Evolutionary conservation across 345 rosid species (phyloP).

Genomic region (Anastatica hierochuntica): DNA sequence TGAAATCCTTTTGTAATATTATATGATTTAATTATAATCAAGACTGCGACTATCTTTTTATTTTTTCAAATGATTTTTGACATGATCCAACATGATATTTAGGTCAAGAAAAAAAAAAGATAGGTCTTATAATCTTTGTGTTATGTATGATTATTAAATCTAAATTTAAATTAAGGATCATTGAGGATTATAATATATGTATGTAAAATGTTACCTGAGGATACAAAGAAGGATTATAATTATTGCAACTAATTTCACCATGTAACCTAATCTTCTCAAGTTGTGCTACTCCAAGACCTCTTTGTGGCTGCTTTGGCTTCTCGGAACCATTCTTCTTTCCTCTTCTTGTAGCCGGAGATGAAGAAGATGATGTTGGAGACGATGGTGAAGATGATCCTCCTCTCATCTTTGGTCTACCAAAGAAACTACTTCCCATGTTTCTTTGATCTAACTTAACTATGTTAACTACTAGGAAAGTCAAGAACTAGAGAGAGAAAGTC

Average conservation of each 20-base stretch:
- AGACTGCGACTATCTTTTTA: background rate
- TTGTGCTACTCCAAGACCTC: conserved; percentile 98
- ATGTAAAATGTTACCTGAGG: conserved; percentile 41
- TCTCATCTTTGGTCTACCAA: conserved; percentile 56
- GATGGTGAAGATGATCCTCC: conserved; percentile 14
- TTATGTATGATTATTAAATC: too few species aligned
- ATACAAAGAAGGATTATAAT: conserved; percentile 34
- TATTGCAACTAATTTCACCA: conserved; percentile 39
- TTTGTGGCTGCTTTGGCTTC: conserved; percentile 88
- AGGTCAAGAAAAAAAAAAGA: background rate
- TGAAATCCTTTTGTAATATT: too few species aligned
- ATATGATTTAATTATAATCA: background rate
- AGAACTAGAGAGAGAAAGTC: conserved; percentile 18
- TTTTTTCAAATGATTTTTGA: too few species aligned
- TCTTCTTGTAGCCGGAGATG: conserved; percentile 54
- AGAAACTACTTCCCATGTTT: conserved; percentile 65
- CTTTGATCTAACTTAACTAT: background rate
- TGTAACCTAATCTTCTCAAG: conserved; percentile 83
- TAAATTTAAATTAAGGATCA: too few species aligned
- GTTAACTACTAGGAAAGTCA: background rate
- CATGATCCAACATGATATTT: too few species aligned
- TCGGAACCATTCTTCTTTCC: conserved; percentile 64
- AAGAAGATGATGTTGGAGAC: conserved; percentile 24
- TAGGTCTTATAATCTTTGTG: background rate
- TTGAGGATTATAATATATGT: too few species aligned